Evolutionary conservation across 2,329 filamentous ascomycete genomes (phyloP).

Genomic region (Microascus cirrosus): DNA sequence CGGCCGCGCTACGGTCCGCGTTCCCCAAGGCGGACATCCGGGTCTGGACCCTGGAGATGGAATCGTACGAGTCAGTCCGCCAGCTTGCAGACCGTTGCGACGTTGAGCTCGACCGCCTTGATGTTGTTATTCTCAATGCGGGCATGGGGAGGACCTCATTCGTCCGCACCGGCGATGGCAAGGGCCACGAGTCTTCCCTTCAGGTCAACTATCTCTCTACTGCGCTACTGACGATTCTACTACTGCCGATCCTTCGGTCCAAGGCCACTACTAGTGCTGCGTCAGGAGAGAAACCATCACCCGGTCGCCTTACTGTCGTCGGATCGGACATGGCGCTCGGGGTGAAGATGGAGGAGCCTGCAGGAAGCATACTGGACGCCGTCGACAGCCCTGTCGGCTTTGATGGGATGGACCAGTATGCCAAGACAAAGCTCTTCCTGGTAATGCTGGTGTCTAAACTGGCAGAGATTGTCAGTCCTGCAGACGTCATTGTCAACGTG

Average conservation of each 20-base stretch:
- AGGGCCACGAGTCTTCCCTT: constrained; percentile 24
- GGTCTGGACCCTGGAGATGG: constrained; percentile 33
- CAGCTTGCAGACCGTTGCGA: constrained; percentile 22
- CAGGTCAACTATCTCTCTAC: constrained; percentile 28
- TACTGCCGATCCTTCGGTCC: constrained; percentile 16
- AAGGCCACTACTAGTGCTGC: not conserved
- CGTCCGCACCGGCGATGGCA: not conserved
- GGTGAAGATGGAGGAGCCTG: constrained; percentile 9
- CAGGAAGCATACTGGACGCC: constrained; percentile 5
- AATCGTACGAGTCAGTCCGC: constrained; percentile 27
- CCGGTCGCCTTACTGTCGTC: constrained; percentile 14
- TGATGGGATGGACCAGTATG: constrained; percentile 8
- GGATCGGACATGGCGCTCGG: constrained; percentile 13
- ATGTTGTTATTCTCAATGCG: constrained; percentile 35
- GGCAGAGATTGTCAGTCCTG: constrained; percentile 6
- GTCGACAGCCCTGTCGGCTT: not conserved
- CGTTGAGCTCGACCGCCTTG: constrained; percentile 20
- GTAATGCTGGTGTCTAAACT: constrained; percentile 9
- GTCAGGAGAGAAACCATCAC: constrained; percentile 3
- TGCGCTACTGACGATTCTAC: constrained; percentile 17
- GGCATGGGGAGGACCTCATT: constrained; percentile 16
- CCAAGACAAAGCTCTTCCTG: constrained; percentile 12
- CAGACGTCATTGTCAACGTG: constrained; percentile 12
- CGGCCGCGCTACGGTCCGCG: constrained; percentile 15
- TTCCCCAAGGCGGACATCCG: constrained; percentile 20